phyloP scores from a whole-genome alignment of 2,329 filamentous ascomycete species.

The Biscogniauxia mediterranea region DNA sequence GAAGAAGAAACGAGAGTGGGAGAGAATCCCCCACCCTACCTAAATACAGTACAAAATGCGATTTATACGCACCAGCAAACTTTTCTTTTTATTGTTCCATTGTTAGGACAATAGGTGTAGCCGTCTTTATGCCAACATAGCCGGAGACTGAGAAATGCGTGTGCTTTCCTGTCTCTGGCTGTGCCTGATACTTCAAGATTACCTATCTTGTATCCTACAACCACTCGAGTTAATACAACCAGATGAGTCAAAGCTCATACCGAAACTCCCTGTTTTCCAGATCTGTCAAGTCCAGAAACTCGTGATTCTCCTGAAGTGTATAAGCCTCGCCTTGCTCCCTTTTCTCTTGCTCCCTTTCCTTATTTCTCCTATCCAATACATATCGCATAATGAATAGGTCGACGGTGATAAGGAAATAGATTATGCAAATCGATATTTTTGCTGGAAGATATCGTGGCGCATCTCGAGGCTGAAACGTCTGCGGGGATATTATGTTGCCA shows the following conservation, averaged over 20 bases:
- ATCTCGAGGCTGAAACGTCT: conserved; percentile 39
- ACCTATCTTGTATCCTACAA: neutral
- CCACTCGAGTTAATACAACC: neutral
- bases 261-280: conserved; percentile 28
- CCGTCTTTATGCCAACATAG: too few relatives aligned
- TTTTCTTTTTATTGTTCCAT: too few relatives aligned
- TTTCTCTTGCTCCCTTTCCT: conserved; percentile 28
- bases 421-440: conserved; percentile 23
- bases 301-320: conserved; percentile 31
- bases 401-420: conserved; percentile 28
- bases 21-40: too few relatives aligned
- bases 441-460: conserved; percentile 27
- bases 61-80: too few relatives aligned
- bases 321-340: conserved; percentile 22
- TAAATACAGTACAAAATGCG: too few relatives aligned
- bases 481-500: conserved; percentile 42
- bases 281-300: conserved; percentile 32
- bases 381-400: conserved; percentile 33
- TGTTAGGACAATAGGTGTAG: too few relatives aligned
- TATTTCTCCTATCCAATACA: conserved; percentile 30
- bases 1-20: too few relatives aligned
- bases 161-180: too few relatives aligned
- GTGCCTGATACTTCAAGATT: neutral
- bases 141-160: too few relatives aligned
- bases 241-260: conserved; percentile 13